A percentile compares a stretch with the other conserved stretches of the same genome.
These are phyloP conservation scores for Eutrema yunnanense DNA, from an alignment of 345 rosid species.

Conservation along the genomic window DNA sequence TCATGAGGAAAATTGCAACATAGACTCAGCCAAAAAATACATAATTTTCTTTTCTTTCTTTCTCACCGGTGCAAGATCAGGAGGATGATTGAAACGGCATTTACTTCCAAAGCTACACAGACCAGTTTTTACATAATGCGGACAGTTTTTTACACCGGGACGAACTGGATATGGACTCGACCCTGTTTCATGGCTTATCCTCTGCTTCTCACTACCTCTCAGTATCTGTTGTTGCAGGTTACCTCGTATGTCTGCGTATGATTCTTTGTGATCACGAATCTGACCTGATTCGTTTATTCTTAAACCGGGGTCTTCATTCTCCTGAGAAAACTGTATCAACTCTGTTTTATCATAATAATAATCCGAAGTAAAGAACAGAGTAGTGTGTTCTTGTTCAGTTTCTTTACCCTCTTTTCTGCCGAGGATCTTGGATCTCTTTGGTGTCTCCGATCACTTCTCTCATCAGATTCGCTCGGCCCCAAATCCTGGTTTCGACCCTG, in stretches of 20 bases:
- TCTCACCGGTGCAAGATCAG: neutral
- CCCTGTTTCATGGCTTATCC: neutral
- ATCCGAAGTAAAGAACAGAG: neutral
- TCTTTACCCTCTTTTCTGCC: neutral
- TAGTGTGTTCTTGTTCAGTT: neutral
- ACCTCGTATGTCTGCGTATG: neutral
- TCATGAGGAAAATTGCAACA: too few relatives aligned
- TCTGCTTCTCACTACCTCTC: neutral
- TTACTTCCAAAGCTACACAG: neutral
- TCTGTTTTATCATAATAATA: neutral
- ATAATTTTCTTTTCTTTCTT: neutral
- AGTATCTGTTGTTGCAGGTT: neutral
- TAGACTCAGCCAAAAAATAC: neutral
- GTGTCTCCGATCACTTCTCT: neutral
- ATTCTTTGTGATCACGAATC: neutral
- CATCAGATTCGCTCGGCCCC: neutral
- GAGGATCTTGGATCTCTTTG: neutral
- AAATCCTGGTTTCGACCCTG: neutral
- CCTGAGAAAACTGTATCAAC: neutral
- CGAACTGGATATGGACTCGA: neutral
- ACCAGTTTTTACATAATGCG: neutral
- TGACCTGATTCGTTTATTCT: neutral
- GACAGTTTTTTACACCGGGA: neutral
- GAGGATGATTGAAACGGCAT: neutral
- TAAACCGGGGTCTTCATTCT: neutral